A percentile compares a stretch with the other conserved stretches of the same genome.
These are phyloP conservation scores for Auricularia auricula-judae DNA, from an alignment of 768 basidiomycete genomes.

Conservation along the genomic window DNA sequence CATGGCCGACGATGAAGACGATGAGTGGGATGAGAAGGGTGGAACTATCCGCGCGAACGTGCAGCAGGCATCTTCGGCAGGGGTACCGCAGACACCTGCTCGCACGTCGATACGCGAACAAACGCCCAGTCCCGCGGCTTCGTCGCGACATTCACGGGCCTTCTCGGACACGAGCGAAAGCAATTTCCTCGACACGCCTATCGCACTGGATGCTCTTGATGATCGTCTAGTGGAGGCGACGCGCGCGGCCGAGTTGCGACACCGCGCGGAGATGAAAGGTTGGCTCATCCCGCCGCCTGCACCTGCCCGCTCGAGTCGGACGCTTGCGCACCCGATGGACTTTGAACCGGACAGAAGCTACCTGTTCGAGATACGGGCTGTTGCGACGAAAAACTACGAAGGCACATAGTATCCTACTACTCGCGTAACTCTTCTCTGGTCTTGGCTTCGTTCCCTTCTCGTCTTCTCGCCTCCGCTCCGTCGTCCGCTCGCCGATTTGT, in stretches of 20 bases:
- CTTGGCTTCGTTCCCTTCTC: neutral
- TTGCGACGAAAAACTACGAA: slow-evolving; percentile 41
- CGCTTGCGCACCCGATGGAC: slow-evolving; percentile 8
- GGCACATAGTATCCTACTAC: neutral
- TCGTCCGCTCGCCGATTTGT: neutral
- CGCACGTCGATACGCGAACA: slow-evolving; percentile 18
- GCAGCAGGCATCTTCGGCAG: slow-evolving; percentile 13
- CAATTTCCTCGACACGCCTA: slow-evolving; percentile 31
- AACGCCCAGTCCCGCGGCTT: slow-evolving; percentile 41
- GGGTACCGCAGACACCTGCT: slow-evolving; percentile 5
- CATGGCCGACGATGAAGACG: slow-evolving; percentile 79
- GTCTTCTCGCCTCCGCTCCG: neutral
- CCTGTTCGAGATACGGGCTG: slow-evolving; percentile 72
- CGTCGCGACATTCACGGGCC: slow-evolving; percentile 44
- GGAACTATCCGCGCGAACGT: slow-evolving; percentile 67
- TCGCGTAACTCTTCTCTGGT: neutral
- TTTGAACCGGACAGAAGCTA: slow-evolving; percentile 46
- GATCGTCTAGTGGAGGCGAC: slow-evolving; percentile 64
- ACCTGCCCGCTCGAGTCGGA: slow-evolving; percentile 10
- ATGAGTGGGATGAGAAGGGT: slow-evolving; percentile 56
- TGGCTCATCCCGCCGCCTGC: slow-evolving; percentile 33
- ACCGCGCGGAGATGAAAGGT: slow-evolving; percentile 73
- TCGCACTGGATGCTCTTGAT: slow-evolving; percentile 55
- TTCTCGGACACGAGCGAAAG: slow-evolving; percentile 71
- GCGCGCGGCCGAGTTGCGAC: slow-evolving; percentile 68